Base-by-base conservation (phyloP, 176 grass and related monocot species). In the Triticum timopheevii region DNA sequence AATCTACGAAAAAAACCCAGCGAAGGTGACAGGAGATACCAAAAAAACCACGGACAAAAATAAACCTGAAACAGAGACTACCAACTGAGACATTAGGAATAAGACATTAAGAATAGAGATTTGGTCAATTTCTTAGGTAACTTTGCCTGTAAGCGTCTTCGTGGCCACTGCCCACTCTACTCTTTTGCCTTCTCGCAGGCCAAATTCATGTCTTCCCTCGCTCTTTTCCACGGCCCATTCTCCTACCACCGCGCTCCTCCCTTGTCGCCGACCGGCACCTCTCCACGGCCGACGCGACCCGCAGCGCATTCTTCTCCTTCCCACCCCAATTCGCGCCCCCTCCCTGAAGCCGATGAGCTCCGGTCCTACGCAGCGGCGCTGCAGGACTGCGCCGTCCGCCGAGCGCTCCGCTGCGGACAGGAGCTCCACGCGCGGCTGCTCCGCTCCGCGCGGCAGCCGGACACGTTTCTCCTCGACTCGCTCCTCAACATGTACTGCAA, bases 381-480 rank as follows among this genome's bases (percentile, higher is more conserved):
- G 31, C 71, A 79, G 20, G 56, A 68, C 10, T 80, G 84, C 67
- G 33, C 82, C 7, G 65, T 63, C 72, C 23, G 82, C 34, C 19
- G 50, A 27, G 69, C 67, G 49, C 83, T 84, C 65, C 11, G 77
- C 78, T 24, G 56, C 13, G 85, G 85, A 0, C 82, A 90, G 82
- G 85, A 67, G 13, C 49, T 87, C 69, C 91, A 87, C 67, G 72
- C 62, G 8, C 91, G 85, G 40, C 38, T 90, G 72, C 63, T 90
- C 27, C 71, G 80, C 35, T 67, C 24, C 16, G 80, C 27, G 28
- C 28, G 16, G 64, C 50, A 61, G 42, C 72, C 66, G 6, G 85
- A 86, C 83, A 61, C 73, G 4, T 85, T 82, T 69, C 79, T 88
- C 4, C 81, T 44, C 28, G 72, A 85, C 73, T 82, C 77, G 9